phyloP scores from a whole-genome alignment of 2,329 filamentous ascomycete species.

The Colletotrichum tropicale region DNA sequence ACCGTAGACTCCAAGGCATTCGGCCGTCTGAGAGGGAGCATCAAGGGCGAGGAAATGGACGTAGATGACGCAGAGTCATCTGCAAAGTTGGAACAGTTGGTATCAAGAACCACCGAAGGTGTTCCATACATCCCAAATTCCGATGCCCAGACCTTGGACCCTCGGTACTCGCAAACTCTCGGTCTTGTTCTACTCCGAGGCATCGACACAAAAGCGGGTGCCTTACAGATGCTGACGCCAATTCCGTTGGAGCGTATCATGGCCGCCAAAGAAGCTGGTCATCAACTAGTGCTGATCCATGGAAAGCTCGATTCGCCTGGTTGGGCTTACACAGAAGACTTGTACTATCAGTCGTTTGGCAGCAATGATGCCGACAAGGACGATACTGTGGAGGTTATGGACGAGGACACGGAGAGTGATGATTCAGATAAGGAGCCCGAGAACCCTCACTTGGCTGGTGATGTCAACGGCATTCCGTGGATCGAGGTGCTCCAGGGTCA shows the following conservation, averaged over 20 bases:
- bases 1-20: conserved; percentile 61
- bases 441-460: conserved; percentile 21
- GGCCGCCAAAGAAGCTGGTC: conserved; percentile 42
- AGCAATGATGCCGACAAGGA: conserved; percentile 24
- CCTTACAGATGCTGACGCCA: conserved; percentile 71
- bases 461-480: conserved; percentile 54
- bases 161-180: conserved; percentile 60
- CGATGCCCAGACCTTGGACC: conserved; percentile 61
- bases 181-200: conserved; percentile 74
- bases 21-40: conserved; percentile 28
- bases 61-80: conserved; percentile 5
- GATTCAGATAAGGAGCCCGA: conserved; percentile 32
- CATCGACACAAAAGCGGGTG: conserved; percentile 59
- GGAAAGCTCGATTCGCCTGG: conserved; percentile 72
- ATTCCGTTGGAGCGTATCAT: conserved; percentile 45
- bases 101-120: conserved; percentile 50
- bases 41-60: conserved; percentile 16
- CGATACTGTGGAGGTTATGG: conserved; percentile 36
- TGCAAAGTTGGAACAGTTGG: conserved; percentile 26
- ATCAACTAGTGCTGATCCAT: conserved; percentile 65
- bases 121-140: conserved; percentile 68
- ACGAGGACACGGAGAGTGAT: conserved; percentile 39
- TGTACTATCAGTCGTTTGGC: conserved; percentile 44
- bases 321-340: conserved; percentile 73
- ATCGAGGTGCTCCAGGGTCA: conserved; percentile 61